Evolutionary conservation across 1,284 basidiomycete genomes (phyloP).

Genomic region (Stereum hirsutum): DNA sequence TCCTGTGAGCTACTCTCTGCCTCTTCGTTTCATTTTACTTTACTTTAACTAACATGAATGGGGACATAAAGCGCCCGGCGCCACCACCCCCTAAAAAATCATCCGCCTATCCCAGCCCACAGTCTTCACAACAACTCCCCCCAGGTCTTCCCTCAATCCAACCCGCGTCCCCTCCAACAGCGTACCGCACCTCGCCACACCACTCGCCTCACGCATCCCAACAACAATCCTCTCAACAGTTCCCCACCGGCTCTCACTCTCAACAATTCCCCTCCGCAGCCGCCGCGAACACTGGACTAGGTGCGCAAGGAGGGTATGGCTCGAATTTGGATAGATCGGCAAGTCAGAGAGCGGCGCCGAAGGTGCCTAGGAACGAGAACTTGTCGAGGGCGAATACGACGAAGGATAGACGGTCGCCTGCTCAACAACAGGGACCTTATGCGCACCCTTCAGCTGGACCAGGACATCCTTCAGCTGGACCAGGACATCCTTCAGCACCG

Average conservation of each 20-base stretch:
- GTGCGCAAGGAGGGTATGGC: too few species aligned
- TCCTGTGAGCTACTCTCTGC: conserved; percentile 30
- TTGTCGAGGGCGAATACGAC: conserved; percentile 62
- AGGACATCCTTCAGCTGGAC: too few species aligned
- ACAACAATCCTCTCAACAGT: too few species aligned
- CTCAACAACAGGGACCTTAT: too few species aligned
- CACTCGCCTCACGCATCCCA: conserved; percentile 33
- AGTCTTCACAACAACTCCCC: too few species aligned
- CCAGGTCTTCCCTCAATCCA: too few species aligned
- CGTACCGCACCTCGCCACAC: conserved; percentile 63
- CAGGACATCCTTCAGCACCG: conserved; percentile 19
- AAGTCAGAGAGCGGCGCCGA: conserved; percentile 57
- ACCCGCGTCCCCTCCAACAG: conserved; percentile 28
- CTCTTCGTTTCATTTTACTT: not conserved
- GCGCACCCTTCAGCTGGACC: too few species aligned
- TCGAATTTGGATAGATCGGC: conserved; percentile 68
- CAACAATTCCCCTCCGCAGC: too few species aligned
- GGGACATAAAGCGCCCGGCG: conserved; percentile 32
- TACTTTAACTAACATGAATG: too few species aligned
- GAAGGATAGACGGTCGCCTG: conserved; percentile 36
- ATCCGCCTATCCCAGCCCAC: conserved; percentile 21
- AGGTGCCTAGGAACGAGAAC: conserved; percentile 35
- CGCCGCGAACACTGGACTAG: too few species aligned
- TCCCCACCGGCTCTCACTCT: too few species aligned
- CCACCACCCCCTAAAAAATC: conserved; percentile 53